Base-by-base conservation (phyloP, 2,329 filamentous ascomycete genomes). In the Colletotrichum chrysophilum region DNA sequence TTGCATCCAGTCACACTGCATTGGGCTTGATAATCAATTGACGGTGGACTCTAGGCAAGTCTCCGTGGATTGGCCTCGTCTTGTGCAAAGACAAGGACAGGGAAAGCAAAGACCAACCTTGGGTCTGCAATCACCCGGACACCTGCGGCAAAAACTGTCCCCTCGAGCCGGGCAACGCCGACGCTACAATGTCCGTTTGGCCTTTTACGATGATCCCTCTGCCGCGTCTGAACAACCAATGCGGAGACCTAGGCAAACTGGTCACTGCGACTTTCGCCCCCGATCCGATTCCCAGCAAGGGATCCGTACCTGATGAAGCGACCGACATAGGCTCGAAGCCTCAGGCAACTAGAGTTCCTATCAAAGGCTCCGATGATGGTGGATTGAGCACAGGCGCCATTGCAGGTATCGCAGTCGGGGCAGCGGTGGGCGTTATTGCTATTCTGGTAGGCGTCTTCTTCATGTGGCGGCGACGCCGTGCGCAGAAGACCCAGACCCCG, bases 51-150 rank as follows among this genome's bases (percentile, higher is more conserved):
- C n/a, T 9, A 74, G 75, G 62, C 14, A 75, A 71, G 10, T 76
- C 75, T 2, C 62, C 75, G 1, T 76, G 75, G 75, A 8, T 75
- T 28, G 75, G 75, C 8, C 71, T 76, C 5, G 66, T 76, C 12
- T n/a, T 13, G 21, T 76, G 75, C 9, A 5, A 72, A 4, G 4
- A 16, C 18, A 64, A 68, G 3, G 73, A 75, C 26, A 30, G 73
- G 16, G 24, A 12, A 4, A 60, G 13, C 13, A 3, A 30, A 28
- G 1, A 75, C 56, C 56, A 75, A 30, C 66, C n/a, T 52, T 75
- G 73, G 73, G 73, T 64, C 4, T 58, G 43, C 32, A 72, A 72
- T 16, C 75, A 76, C 5, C 71, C 71, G 13, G 75, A 76, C 10
- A 74, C 66, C 4, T 70, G 66, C 32, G 71, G 71, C 66, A 34